phyloP scores from a whole-genome alignment of 2,329 filamentous ascomycete genomes.

The Moelleriella libera region DNA sequence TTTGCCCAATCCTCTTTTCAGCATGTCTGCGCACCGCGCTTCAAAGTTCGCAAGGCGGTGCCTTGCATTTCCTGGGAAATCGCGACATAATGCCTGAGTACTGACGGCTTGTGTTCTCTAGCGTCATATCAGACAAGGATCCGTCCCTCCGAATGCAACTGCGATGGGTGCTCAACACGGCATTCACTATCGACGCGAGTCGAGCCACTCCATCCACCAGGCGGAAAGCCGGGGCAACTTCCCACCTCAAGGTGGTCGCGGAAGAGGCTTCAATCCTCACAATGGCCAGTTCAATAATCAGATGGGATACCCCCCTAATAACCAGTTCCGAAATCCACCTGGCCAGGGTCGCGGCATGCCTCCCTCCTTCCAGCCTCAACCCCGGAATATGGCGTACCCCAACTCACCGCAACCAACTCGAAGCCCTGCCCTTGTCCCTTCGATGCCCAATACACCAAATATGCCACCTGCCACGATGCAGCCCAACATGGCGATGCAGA shows the following conservation, averaged over 20 bases:
- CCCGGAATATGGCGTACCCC: conserved; percentile 29
- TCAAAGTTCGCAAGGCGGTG: too few species aligned
- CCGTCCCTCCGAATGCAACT: conserved; percentile 46
- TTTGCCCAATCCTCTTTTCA: not conserved
- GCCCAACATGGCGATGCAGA: conserved; percentile 47
- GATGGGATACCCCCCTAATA: conserved; percentile 28
- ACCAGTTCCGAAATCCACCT: conserved; percentile 24
- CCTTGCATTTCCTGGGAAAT: too few species aligned
- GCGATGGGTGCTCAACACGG: conserved; percentile 50
- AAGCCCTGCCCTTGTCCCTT: conserved; percentile 52
- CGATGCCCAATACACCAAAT: conserved; percentile 56
- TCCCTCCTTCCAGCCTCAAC: conserved; percentile 28
- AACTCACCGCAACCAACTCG: conserved; percentile 53
- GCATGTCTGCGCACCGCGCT: not conserved
- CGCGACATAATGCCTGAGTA: too few species aligned
- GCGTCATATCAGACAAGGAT: conserved; percentile 56
- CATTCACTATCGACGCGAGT: conserved; percentile 69
- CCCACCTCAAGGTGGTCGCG: conserved; percentile 31
- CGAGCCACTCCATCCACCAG: conserved; percentile 67
- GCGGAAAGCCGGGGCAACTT: conserved; percentile 36
- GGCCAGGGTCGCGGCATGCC: conserved; percentile 39
- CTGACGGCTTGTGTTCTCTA: conserved; percentile 14
- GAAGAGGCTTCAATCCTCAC: conserved; percentile 32
- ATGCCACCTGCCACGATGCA: conserved; percentile 45
- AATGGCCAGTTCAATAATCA: conserved; percentile 28